These are phyloP conservation scores for Pestalotiopsis sp. DNA, from an alignment of 2,329 filamentous ascomycete species.

Conservation along the genomic window DNA sequence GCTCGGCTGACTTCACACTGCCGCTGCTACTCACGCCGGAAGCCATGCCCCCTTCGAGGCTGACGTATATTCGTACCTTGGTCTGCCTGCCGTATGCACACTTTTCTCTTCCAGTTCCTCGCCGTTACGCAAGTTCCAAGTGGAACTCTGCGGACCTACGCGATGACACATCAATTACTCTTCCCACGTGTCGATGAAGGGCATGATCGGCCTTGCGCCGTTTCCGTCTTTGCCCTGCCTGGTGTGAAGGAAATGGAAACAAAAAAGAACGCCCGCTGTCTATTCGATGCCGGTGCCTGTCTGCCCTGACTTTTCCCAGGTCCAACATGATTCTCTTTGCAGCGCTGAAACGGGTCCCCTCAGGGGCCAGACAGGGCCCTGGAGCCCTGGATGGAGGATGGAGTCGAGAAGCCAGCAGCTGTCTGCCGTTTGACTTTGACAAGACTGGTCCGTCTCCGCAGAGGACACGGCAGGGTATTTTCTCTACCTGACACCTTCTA, in stretches of 20 bases:
- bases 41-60: background rate
- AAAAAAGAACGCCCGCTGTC: background rate
- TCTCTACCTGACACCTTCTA: conserved; percentile 4
- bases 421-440: background rate
- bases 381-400: background rate
- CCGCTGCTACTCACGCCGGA: background rate
- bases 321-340: background rate
- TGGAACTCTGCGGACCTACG: conserved; percentile 1
- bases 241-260: background rate
- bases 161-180: conserved; percentile 9
- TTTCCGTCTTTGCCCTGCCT: background rate
- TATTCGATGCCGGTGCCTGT: background rate
- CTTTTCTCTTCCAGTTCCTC: background rate
- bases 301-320: background rate
- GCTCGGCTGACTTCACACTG: background rate
- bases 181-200: conserved; percentile 4
- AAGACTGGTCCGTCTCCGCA: background rate
- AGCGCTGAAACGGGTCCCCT: background rate
- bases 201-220: background rate
- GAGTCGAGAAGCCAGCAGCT: background rate
- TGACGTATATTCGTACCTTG: background rate
- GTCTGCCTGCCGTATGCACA: background rate
- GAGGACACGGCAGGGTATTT: background rate
- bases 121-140: background rate
- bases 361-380: background rate